Evolutionary conservation across 148 eudicot species (phyloP).

Genomic region (Chenopodium suecicum): DNA sequence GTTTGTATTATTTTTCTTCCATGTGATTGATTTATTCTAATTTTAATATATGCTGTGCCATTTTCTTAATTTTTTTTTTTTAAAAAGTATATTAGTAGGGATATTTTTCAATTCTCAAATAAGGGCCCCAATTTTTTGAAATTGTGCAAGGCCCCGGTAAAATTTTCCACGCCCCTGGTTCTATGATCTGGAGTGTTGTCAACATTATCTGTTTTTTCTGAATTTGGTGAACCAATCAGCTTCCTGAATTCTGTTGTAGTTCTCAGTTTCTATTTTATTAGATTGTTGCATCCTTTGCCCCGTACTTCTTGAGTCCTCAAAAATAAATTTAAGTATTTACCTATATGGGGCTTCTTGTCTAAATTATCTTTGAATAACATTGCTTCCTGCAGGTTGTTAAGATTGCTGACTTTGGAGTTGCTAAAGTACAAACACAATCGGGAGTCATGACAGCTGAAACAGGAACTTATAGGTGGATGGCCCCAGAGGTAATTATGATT

Average conservation of each 20-base stretch:
- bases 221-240: neutral
- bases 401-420: conserved; percentile 81
- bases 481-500: conserved; percentile 56
- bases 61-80: no score
- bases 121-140: no score
- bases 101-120: no score
- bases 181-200: neutral
- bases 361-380: neutral
- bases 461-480: conserved; percentile 86
- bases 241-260: neutral
- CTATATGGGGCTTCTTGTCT: neutral
- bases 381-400: conserved; percentile 48
- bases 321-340: neutral
- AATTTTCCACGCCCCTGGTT: no score
- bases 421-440: conserved; percentile 58
- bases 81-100: no score
- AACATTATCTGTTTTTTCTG: neutral
- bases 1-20: no score
- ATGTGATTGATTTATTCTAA: no score
- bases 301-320: neutral
- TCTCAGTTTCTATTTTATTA: neutral
- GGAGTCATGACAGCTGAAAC: conserved; percentile 83
- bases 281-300: neutral
- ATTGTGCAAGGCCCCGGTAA: no score
- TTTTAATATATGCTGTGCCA: no score